Base-by-base conservation (phyloP, 257 asterid genomes). In the Knoxia roxburghii region DNA sequence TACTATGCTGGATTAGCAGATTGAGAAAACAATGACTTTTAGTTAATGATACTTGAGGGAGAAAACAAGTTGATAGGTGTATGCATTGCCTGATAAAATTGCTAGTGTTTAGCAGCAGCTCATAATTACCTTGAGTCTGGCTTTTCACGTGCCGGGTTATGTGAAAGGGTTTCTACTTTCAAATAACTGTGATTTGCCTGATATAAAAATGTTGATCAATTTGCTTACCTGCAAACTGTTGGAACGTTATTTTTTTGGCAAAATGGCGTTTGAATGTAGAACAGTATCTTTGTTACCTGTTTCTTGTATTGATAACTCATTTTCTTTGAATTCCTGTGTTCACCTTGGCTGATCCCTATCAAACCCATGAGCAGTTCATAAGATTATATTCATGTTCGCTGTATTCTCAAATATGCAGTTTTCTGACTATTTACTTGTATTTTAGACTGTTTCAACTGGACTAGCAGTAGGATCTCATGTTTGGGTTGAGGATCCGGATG, bases 401-500 rank as follows among this genome's bases (percentile, higher is more conserved):
- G 35, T 65, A 12, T 23, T 18, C 32, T 11, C 46, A 24, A 24
- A 23, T 51, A 40, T 18, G 62, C 51, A 61, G 53, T 61, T 41
- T 27, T 50, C 39, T 32, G 2, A 52, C 51, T 45, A 68, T 64
- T n/a, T 37, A 68, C 76, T 68, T 73, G 50, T 67, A 69, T 61
- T 80, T 75, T 83, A 94, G 99, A 76, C 86, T 81, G 79, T 70
- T 73, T 60, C 88, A 71, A 65, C 86, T 80, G 73, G 85, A 71
- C 76, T 87, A 74, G 81, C 77, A 26, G 88, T 84, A 81, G 99
- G 99, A 76, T 88, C 97, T 74, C 95, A 77, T 68, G 96, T 90
- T 73, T 94, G 97, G 99, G 84, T 90, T 73, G 96, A 83, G 83
- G 99, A 93, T 74, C 76, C 90, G 43, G 96, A 88, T 68, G 87